These are phyloP conservation scores for Boletus coccyginus DNA, from an alignment of 768 basidiomycete species.

Conservation along the genomic window DNA sequence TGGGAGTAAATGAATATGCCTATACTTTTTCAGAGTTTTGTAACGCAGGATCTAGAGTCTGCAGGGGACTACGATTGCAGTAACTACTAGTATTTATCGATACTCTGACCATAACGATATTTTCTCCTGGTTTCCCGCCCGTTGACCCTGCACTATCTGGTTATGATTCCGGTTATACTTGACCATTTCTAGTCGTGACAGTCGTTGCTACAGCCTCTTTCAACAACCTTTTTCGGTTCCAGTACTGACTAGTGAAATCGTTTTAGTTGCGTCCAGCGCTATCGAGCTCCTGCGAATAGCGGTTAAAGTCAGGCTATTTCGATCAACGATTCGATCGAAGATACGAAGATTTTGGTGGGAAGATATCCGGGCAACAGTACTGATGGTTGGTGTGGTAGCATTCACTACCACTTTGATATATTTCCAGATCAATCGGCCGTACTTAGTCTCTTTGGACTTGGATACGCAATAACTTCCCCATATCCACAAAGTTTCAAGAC, in stretches of 20 bases:
- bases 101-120: not conserved
- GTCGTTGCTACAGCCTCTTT: not conserved
- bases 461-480: not conserved
- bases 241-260: no score
- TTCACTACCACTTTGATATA: no score
- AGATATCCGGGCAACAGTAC: no score
- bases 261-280: not conserved
- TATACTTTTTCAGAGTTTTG: no score
- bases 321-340: constrained; percentile 3
- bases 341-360: constrained; percentile 11
- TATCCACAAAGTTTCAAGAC: not conserved
- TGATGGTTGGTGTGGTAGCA: no score
- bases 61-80: no score
- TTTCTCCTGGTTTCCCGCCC: not conserved
- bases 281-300: not conserved
- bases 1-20: no score
- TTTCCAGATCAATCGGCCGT: not conserved
- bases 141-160: not conserved
- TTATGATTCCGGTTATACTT: not conserved
- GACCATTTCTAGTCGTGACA: not conserved
- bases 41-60: no score
- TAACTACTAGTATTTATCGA: no score
- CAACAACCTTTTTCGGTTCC: no score
- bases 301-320: constrained; percentile 1
- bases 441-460: not conserved